These are phyloP conservation scores for Plasmodium ovale DNA, from an alignment of 169 alveolate species.

Conservation along the genomic window DNA sequence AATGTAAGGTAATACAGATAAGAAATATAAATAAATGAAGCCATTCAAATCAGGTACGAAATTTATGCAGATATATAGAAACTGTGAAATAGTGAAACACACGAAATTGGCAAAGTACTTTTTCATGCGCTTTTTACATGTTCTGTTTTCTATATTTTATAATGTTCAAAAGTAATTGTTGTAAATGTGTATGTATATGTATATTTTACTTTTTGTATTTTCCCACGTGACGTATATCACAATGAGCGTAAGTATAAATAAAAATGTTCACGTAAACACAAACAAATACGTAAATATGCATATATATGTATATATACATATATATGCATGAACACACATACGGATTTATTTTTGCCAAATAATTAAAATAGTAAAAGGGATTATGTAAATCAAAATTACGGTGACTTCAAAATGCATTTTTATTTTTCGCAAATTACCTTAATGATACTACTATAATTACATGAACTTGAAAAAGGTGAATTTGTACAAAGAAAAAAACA, in stretches of 20 bases:
- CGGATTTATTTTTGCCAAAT: background rate
- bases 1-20: background rate
- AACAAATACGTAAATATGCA: background rate
- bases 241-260: no score
- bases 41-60: background rate
- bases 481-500: background rate
- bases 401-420: background rate
- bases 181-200: background rate
- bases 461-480: background rate
- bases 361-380: background rate
- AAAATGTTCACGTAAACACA: no score
- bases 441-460: background rate
- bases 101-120: background rate
- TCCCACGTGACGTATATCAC: no score
- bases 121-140: background rate
- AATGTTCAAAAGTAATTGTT: background rate
- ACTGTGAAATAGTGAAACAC: background rate
- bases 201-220: background rate
- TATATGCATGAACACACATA: background rate
- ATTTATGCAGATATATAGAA: background rate
- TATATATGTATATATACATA: background rate
- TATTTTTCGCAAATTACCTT: background rate
- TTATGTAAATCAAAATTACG: background rate
- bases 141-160: background rate
- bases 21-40: constrained; percentile 10